These are phyloP conservation scores for Zygotorulaspora chibaensis DNA, from an alignment of 805 yeast species.

Conservation along the genomic window DNA sequence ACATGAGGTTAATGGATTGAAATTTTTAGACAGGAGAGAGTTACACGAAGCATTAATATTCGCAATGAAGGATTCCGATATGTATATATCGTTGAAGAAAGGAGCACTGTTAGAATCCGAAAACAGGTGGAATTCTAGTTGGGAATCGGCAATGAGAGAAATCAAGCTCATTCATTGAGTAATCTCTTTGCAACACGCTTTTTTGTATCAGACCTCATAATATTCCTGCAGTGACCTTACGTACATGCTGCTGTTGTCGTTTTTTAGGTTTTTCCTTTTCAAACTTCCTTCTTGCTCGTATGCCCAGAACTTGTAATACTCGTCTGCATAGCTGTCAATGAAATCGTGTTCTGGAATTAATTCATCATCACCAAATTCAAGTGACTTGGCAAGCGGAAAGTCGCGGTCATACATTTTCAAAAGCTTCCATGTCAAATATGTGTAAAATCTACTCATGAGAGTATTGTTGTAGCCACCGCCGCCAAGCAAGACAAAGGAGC, in stretches of 20 bases:
- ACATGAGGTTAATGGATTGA: slow-evolving; percentile 64
- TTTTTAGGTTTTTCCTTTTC: slow-evolving; percentile 30
- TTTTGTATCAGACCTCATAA: slow-evolving; percentile 3
- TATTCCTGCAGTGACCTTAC: slow-evolving; percentile 4
- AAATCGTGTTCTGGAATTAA: slow-evolving; percentile 50
- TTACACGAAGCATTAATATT: slow-evolving; percentile 42
- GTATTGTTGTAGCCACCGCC: slow-evolving; percentile 74
- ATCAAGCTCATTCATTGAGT: slow-evolving; percentile 18
- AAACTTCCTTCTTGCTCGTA: slow-evolving; percentile 34
- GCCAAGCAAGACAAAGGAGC: slow-evolving; percentile 44
- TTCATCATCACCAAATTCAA: slow-evolving; percentile 35
- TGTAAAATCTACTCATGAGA: slow-evolving; percentile 59
- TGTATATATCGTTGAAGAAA: slow-evolving; percentile 42
- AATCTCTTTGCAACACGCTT: neutral
- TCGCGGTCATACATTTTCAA: slow-evolving; percentile 9
- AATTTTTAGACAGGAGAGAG: slow-evolving; percentile 43
- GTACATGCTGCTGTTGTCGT: slow-evolving; percentile 26
- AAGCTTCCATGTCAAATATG: slow-evolving; percentile 34
- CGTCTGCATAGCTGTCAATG: slow-evolving; percentile 41
- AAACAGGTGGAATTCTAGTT: slow-evolving; percentile 69
- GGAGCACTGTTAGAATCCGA: slow-evolving; percentile 76
- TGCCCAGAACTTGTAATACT: slow-evolving; percentile 49
- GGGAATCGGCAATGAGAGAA: slow-evolving; percentile 45
- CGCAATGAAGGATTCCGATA: slow-evolving; percentile 33
- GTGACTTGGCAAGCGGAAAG: slow-evolving; percentile 3